Evolutionary conservation across 176 grass and related monocot genomes (phyloP).

Genomic region (Oryza nivara): DNA sequence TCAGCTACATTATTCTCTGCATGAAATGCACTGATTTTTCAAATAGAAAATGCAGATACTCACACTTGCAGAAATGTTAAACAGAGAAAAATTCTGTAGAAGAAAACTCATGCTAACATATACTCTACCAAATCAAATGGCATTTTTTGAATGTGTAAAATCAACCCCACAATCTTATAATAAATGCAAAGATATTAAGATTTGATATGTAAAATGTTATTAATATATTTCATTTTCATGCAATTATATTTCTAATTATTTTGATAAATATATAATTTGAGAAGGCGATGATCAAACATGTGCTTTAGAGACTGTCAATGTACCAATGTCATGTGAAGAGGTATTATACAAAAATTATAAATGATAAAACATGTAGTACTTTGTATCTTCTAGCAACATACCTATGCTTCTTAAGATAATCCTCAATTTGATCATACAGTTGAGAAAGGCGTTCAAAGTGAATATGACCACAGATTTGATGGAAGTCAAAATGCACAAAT

Average conservation of each 20-base stretch:
- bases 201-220: not conserved
- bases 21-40: not conserved
- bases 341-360: not conserved
- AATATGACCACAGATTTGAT: constrained; percentile 85
- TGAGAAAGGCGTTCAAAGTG: constrained; percentile 91
- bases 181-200: not conserved
- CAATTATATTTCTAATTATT: not conserved
- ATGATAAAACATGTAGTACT: not conserved
- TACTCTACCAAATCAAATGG: not conserved
- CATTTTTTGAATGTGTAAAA: not conserved
- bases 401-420: constrained; percentile 83
- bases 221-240: not conserved
- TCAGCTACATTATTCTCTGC: not conserved
- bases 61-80: not conserved
- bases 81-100: not conserved
- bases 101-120: not conserved
- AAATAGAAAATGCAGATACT: not conserved
- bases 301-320: not conserved
- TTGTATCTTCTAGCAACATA: constrained; percentile 33
- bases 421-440: constrained; percentile 87
- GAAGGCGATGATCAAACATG: not conserved
- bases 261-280: not conserved
- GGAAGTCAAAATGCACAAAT: constrained; percentile 94
- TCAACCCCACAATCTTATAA: not conserved
- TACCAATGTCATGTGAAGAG: not conserved